phyloP scores from a whole-genome alignment of 2,329 filamentous ascomycete genomes.

The Verticillium dahliae region DNA sequence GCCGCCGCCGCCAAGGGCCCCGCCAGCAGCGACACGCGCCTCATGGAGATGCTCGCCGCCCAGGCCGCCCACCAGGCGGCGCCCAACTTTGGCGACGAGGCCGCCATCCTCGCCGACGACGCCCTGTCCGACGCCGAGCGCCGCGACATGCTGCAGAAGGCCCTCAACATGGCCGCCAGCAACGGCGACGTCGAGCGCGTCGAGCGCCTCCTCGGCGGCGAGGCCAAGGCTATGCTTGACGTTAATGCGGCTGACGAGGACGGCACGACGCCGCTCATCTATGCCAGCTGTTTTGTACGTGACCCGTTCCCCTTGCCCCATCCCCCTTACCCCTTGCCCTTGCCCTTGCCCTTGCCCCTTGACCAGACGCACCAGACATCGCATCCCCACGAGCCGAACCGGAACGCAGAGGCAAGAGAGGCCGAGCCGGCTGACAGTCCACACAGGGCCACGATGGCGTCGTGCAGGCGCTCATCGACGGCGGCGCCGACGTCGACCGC shows the following conservation, averaged over 20 bases:
- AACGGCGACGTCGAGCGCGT: slow-evolving; percentile 88
- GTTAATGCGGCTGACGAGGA: slow-evolving; percentile 87
- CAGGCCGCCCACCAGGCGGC: slow-evolving; percentile 81
- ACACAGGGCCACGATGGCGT: slow-evolving; percentile 78
- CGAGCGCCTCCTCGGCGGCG: slow-evolving; percentile 65
- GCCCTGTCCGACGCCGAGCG: slow-evolving; percentile 73
- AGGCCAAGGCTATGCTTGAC: slow-evolving; percentile 70
- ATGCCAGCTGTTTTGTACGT: slow-evolving; percentile 92
- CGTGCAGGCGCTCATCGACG: slow-evolving; percentile 75
- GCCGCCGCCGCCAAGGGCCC: slow-evolving; percentile 44
- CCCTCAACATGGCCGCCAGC: slow-evolving; percentile 89
- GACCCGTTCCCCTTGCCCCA: too few relatives aligned
- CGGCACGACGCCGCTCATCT: slow-evolving; percentile 92
- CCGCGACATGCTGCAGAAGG: slow-evolving; percentile 73
- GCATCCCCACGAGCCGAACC: too few relatives aligned
- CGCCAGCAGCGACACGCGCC: slow-evolving; percentile 72
- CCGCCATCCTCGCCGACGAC: slow-evolving; percentile 68
- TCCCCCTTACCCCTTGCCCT: not conserved
- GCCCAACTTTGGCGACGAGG: slow-evolving; percentile 69
- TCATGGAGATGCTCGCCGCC: slow-evolving; percentile 94
- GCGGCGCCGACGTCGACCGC: slow-evolving; percentile 82
- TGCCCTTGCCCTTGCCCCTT: too few relatives aligned
- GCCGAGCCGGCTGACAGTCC: not conserved
- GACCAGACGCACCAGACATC: too few relatives aligned
- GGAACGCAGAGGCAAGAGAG: too few relatives aligned